These are phyloP conservation scores for Asclepias syriaca DNA, from an alignment of 257 asterid genomes.

Conservation along the genomic window DNA sequence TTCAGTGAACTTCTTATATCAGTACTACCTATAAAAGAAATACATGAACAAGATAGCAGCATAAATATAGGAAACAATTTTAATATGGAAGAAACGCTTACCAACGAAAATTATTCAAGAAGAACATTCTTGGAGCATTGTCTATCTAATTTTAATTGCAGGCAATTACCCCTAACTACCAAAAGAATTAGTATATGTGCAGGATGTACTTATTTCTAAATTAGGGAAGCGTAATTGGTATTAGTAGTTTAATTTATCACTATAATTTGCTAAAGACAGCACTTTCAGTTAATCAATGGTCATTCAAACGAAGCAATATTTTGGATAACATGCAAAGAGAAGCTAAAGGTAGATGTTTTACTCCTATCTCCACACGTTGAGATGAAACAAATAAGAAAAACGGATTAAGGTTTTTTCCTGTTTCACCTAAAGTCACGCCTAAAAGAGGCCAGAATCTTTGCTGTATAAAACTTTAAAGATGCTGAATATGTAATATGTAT, in stretches of 20 bases:
- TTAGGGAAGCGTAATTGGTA: not conserved
- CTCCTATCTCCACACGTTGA: not conserved
- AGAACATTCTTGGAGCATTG: not conserved
- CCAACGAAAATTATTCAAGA: not conserved
- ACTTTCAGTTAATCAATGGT: not conserved
- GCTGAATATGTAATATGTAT: not conserved
- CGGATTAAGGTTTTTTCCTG: too few relatives aligned
- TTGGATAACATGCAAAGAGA: not conserved
- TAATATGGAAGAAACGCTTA: not conserved
- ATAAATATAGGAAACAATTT: not conserved
- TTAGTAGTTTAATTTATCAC: not conserved
- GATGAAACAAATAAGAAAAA: not conserved
- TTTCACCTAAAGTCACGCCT: not conserved
- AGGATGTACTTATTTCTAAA: not conserved
- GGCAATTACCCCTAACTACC: not conserved
- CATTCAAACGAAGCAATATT: not conserved
- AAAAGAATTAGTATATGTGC: not conserved
- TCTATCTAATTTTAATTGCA: not conserved
- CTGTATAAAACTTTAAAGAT: not conserved
- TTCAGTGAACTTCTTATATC: not conserved
- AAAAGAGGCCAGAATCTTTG: not conserved
- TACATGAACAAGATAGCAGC: not conserved
- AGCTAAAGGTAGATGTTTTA: not conserved
- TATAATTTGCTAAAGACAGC: not conserved
- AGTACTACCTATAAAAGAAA: not conserved